These are phyloP conservation scores for Tritrichomonas musculus DNA, from an alignment of 208 protist genomes.

Conservation along the genomic window DNA sequence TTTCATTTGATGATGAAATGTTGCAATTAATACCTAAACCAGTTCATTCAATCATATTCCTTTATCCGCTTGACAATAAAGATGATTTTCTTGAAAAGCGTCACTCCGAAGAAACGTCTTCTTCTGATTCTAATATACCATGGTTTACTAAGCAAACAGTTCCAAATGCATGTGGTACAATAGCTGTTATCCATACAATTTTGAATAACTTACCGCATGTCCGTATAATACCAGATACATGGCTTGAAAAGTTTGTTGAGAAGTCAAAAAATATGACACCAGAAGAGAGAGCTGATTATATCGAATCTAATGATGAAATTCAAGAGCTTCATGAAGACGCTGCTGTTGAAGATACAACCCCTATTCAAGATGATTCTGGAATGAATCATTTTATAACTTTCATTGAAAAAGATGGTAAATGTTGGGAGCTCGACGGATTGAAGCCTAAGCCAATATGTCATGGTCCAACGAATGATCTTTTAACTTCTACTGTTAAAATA, in stretches of 20 bases:
- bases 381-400: slow-evolving; percentile 46
- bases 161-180: slow-evolving; percentile 46
- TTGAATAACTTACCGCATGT: slow-evolving; percentile 37
- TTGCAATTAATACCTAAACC: neutral
- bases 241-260: slow-evolving; percentile 18
- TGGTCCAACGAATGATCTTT: neutral
- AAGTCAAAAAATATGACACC: slow-evolving; percentile 21
- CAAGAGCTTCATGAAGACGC: slow-evolving; percentile 34
- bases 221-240: neutral
- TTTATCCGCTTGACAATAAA: neutral
- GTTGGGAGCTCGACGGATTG: slow-evolving; percentile 43
- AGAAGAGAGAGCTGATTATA: slow-evolving; percentile 15
- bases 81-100: neutral
- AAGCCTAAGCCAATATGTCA: slow-evolving; percentile 39
- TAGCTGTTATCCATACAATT: slow-evolving; percentile 42
- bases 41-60: neutral
- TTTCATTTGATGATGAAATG: neutral
- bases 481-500: neutral
- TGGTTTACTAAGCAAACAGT: slow-evolving; percentile 43
- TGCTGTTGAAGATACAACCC: slow-evolving; percentile 19
- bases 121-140: neutral
- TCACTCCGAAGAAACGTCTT: neutral
- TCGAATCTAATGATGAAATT: slow-evolving; percentile 32
- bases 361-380: slow-evolving; percentile 11
- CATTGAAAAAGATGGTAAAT: neutral